Base-by-base conservation (phyloP, 2,329 filamentous ascomycete genomes). In the Fusarium bactridioides region DNA sequence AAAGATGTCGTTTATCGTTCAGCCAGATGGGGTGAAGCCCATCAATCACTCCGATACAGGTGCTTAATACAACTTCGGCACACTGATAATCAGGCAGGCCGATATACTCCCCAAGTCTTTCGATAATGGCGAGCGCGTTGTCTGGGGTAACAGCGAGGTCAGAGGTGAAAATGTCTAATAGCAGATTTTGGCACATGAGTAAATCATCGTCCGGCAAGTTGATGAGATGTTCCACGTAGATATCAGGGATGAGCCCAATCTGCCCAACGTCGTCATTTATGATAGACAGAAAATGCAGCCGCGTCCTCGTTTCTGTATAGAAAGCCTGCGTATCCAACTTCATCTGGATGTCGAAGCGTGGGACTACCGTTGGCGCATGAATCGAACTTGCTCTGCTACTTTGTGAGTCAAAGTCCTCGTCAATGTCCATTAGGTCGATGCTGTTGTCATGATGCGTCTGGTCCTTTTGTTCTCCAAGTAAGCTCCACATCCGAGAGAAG, bases 61-160 rank as follows among this genome's bases (percentile, higher is more conserved):
- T 84, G 48, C 87, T 87, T 54, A 94, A 83, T 8, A 92, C 90
- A 25, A 91, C 88, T 81, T 98, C 95, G 69, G 92, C 95, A 71
- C 90, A 89, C 64, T 91, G 89, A 75, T 92, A 92, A 33, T 89
- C 86, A 64, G 90, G 88, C 7, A 85, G 83, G 19, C 84, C 82
- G 27, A 91, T 85, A 11, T 90, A 82, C 1, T 77, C 78, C 3
- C 88, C 89, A 10, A 89, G 77, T 35, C 84, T 83, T 67, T 87
- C 81, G 27, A 91, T 79, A 4, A 91, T 80, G 7, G 74, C 80
- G 15, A 82, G 70, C 4, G 87, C 86, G 68, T 86, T 84, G 16
- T 86, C 84, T 1, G 83, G 79, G 16, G 83, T 81, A 18, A 88
- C 78, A n/a, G 84, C 78, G 4, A 90, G 79, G 72, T 90, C 87